These are phyloP conservation scores for Lyophyllum semitale DNA, from an alignment of 768 basidiomycete genomes.

Conservation along the genomic window DNA sequence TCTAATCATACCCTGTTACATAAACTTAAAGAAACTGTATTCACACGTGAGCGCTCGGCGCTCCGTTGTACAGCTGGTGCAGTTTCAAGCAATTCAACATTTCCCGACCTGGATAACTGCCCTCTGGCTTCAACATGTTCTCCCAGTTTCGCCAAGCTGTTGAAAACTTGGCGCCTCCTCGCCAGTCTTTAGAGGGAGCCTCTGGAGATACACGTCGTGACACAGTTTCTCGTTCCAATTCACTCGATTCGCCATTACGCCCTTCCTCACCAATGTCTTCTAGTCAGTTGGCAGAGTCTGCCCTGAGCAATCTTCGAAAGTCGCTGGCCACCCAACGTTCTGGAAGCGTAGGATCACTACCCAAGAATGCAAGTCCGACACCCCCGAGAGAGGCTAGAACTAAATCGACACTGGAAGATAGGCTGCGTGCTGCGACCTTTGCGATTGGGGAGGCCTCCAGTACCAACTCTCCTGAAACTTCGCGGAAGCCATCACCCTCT, in stretches of 20 bases:
- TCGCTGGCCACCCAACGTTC: slow-evolving; percentile 57
- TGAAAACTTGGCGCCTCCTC: slow-evolving; percentile 62
- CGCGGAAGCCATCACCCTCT: slow-evolving; percentile 44
- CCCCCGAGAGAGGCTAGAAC: slow-evolving; percentile 23
- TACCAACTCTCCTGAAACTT: slow-evolving; percentile 38
- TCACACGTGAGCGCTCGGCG: too few species aligned
- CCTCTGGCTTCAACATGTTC: slow-evolving; percentile 54
- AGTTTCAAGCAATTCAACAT: too few species aligned
- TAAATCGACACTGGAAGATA: slow-evolving; percentile 73
- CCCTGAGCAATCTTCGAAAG: slow-evolving; percentile 63
- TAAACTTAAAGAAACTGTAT: too few species aligned
- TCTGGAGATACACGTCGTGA: slow-evolving; percentile 21
- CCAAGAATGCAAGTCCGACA: slow-evolving; percentile 14
- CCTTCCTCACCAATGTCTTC: slow-evolving; percentile 43
- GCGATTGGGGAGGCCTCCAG: slow-evolving; percentile 57
- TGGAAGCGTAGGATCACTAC: slow-evolving; percentile 34
- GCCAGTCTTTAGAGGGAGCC: slow-evolving; percentile 33
- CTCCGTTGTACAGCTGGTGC: too few species aligned
- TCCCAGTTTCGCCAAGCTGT: slow-evolving; percentile 74
- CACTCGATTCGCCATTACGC: slow-evolving; percentile 30
- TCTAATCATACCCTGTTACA: too few species aligned
- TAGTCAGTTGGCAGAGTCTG: slow-evolving; percentile 60
- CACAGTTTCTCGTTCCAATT: slow-evolving; percentile 33
- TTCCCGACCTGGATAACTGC: too few species aligned
- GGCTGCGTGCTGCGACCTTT: slow-evolving; percentile 66